These are phyloP conservation scores for Misopates orontium DNA, from an alignment of 257 asterid genomes.

Conservation along the genomic window DNA sequence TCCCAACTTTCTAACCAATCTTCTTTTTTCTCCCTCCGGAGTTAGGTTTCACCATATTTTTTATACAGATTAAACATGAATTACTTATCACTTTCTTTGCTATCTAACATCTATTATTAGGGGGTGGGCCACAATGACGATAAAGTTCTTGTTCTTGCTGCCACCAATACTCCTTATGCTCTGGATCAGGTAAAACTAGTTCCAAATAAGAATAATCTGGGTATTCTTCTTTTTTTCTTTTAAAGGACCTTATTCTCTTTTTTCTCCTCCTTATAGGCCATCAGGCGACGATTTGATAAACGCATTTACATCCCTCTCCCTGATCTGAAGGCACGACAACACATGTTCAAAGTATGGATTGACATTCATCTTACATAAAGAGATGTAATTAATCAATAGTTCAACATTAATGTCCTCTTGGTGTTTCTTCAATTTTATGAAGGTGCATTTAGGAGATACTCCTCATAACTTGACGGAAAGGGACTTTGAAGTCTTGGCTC, in stretches of 20 bases:
- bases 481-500: constrained; percentile 67
- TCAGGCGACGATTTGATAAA: constrained; percentile 94
- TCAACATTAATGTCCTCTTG: not conserved
- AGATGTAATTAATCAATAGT: constrained; percentile 14
- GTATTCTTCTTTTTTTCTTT: not conserved
- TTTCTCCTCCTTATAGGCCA: constrained; percentile 51
- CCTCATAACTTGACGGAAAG: constrained; percentile 72
- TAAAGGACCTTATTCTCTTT: not conserved
- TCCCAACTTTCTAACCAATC: not conserved
- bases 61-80: constrained; percentile 6
- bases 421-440: constrained; percentile 21
- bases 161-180: constrained; percentile 97
- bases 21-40: not conserved
- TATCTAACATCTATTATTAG: constrained; percentile 38
- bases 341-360: constrained; percentile 86
- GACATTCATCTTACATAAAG: constrained; percentile 18
- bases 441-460: constrained; percentile 87
- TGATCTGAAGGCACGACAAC: constrained; percentile 90
- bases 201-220: constrained; percentile 7
- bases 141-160: constrained; percentile 98
- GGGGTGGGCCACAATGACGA: constrained; percentile 99
- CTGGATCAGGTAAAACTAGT: constrained; percentile 78
- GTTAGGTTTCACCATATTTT: not conserved
- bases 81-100: constrained; percentile 23
- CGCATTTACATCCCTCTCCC: constrained; percentile 98